Evolutionary conservation across 208 protist species (phyloP), one percentile per base, ranked within the genome.

Genomic region (Herpetomonas samuelpessoai): DNA sequence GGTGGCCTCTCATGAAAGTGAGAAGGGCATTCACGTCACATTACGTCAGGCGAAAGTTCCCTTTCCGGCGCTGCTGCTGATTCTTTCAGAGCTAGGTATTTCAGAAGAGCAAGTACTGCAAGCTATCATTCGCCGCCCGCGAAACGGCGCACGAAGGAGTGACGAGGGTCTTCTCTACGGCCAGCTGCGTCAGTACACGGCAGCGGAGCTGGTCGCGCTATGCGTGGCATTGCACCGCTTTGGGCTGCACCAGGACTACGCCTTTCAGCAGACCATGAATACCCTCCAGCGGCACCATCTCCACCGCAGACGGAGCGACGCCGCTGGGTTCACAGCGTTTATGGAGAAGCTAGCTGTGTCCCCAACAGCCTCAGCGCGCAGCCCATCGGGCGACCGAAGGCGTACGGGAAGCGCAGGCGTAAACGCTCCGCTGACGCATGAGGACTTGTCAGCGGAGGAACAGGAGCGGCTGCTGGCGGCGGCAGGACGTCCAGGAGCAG

Each of bases 181-280:
- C 1, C 69, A 84, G 61, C 66, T 93, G 29, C 41, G 45, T 1
- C 58, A 50, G 21, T 87, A 76, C 58, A 44, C 52, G 14, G 59
- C 57, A 9, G 24, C 31, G 2, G 83, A 91, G 46, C 61, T 91
- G 12, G 3, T 91, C 14, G 47, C 57, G 44, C 58, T 91, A 12
- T 26, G 82, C 10, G 67, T 82, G 62, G 75, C 83, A 1, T 68
- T 93, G 25, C 75, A 89, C 47, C 81, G 83, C 31, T 93, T 93
- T 52, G 79, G 83, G 22, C 57, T 91, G 46, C 61, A 81, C 24
- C 70, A 90, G 59, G 69, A 92, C 24, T 49, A 52, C 28, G 71
- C 77, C 22, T 83, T 79, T 57, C 71, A 75, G 29, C 21, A 46
- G 0, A 52, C 58, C 9, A 59, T 65, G 16, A 68, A 65, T 52